A percentile compares a stretch with the other conserved stretches of the same genome.
These are phyloP conservation scores for Candida nanaspora DNA, from an alignment of 805 yeast genomes.

Conservation along the genomic window DNA sequence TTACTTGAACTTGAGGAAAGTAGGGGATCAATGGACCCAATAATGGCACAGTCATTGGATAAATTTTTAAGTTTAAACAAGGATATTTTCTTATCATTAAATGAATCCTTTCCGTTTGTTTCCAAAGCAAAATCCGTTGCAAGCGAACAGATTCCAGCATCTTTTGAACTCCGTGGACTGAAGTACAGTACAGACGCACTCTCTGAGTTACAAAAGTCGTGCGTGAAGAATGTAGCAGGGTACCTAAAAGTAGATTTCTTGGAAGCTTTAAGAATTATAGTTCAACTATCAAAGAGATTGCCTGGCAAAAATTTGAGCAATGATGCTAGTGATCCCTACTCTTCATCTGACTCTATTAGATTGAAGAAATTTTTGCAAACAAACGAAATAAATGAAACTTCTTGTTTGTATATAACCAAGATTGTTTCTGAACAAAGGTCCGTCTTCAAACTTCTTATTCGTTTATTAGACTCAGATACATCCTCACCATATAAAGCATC, in stretches of 20 bases:
- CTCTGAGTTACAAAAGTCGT: constrained; percentile 29
- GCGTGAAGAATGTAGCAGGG: constrained; percentile 33
- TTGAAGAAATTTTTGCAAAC: constrained; percentile 8
- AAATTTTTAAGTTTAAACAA: constrained; percentile 1
- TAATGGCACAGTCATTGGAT: background rate
- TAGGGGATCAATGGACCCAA: background rate
- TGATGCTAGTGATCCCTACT: constrained; percentile 19
- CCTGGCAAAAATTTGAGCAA: constrained; percentile 19
- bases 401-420: constrained; percentile 28
- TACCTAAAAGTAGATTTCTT: constrained; percentile 30
- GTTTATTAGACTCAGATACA: constrained; percentile 16
- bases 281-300: constrained; percentile 30
- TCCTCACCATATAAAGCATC: background rate
- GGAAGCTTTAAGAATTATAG: constrained; percentile 44
- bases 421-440: constrained; percentile 46
- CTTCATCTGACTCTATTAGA: constrained; percentile 22
- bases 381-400: constrained; percentile 28
- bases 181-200: constrained; percentile 31
- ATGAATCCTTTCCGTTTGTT: constrained; percentile 2
- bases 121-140: background rate
- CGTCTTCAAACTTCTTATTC: constrained; percentile 35
- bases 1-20: constrained; percentile 3
- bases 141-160: background rate
- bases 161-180: background rate
- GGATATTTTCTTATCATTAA: background rate